Evolutionary conservation across 2,329 filamentous ascomycete species (phyloP), one percentile per base, ranked within the genome.

Genomic region (Hirsutella rhossiliensis): DNA sequence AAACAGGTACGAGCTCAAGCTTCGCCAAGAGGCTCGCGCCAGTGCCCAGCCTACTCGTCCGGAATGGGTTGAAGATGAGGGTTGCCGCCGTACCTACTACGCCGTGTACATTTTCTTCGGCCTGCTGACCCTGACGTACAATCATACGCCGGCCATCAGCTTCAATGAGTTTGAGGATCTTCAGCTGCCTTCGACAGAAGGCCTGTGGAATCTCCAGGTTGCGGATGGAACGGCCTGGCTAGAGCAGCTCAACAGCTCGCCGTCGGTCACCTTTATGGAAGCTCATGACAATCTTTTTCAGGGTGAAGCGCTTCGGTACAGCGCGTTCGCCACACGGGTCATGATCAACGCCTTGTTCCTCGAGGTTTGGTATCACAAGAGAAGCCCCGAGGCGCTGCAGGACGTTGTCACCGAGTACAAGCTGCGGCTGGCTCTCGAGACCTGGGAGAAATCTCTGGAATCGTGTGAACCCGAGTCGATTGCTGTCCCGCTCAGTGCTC

Each of bases 81-180:
- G 90, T 42, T 96, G 92, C 63, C 81, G 90, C 47, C 86, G 92
- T 48, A 97, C 92, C 1, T 98, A 97, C 68, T 98, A 94, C 57
- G 90, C 92, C 1, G 92, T 97, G 47, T 98, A 97, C 70, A 95
- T 97, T 64, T 97, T 97, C 76, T 97, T 97, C 59, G 92, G 92
- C 45, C 75, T 97, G 56, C 68, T 97, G 54, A 97, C 92, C 1
- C 65, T 98, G 64, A 94, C 90, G 0, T 98, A 94, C 75, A 97
- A 97, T 62, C 92, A 97, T 66, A 97, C 90, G 1, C 92, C 92
- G 12, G 90, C 89, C 29, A 96, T 98, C 69, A 89, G 87, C 65
- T 96, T 96, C 72, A 95, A 96, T 62, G 92, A 97, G 63, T 95
- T 98, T 51, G 92, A 97, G 60, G 86, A 89, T 45, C 67, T 97